Percentiles rank a stretch among this genome's conserved stretches.
Evolutionary conservation across 345 rosid species (phyloP).

Genomic region (Citrus trifoliata): DNA sequence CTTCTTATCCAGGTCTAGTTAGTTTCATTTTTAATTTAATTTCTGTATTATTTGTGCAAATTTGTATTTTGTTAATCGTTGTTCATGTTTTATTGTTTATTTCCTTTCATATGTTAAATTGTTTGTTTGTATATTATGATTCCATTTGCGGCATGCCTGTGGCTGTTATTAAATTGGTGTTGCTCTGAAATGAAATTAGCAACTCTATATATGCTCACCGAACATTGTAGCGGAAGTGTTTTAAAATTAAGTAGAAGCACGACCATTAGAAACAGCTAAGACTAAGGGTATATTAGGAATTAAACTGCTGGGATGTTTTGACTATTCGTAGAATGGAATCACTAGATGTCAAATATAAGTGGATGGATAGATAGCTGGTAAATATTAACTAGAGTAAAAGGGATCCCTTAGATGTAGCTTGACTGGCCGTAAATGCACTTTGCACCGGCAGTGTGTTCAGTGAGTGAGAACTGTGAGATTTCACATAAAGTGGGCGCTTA

Average conservation of each 20-base stretch:
- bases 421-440: too few species aligned
- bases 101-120: background rate
- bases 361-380: background rate
- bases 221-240: background rate
- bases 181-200: background rate
- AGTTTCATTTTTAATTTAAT: background rate
- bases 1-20: slow-evolving; percentile 63
- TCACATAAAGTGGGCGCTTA: background rate
- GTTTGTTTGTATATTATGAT: background rate
- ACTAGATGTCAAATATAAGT: background rate
- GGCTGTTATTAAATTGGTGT: background rate
- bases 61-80: background rate
- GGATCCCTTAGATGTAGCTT: too few species aligned
- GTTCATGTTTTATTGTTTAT: background rate
- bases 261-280: background rate
- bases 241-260: background rate
- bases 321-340: background rate
- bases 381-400: background rate
- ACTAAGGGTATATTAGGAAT: background rate
- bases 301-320: background rate
- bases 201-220: background rate
- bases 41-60: background rate
- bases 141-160: background rate
- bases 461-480: too few species aligned
- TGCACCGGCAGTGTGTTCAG: too few species aligned